Evolutionary conservation across 441 rosid species (phyloP).

Genomic region (Mallotus japonicus): DNA sequence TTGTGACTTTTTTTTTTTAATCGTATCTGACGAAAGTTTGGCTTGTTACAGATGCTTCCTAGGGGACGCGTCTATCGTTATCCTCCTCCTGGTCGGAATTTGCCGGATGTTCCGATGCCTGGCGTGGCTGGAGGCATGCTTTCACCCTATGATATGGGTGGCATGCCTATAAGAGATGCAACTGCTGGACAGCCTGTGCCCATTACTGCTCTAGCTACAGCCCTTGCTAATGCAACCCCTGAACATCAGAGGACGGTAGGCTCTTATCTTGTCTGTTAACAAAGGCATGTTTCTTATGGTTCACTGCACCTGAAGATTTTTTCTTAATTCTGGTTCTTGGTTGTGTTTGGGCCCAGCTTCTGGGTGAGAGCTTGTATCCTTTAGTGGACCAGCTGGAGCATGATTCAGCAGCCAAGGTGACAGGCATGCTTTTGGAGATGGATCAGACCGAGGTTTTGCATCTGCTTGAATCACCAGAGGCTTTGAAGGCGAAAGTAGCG

Average conservation of each 20-base stretch:
- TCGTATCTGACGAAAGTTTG: not conserved
- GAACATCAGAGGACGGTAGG: conserved; percentile 81
- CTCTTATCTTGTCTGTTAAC: not conserved
- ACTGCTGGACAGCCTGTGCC: conserved; percentile 59
- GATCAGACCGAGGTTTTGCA: conserved; percentile 90
- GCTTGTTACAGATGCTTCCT: conserved; percentile 47
- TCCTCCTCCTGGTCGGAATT: conserved; percentile 64
- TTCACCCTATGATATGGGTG: conserved; percentile 47
- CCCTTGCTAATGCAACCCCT: conserved; percentile 76
- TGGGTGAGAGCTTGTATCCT: conserved; percentile 83
- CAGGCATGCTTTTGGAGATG: conserved; percentile 95
- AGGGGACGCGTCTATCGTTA: conserved; percentile 69
- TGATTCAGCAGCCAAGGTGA: conserved; percentile 81
- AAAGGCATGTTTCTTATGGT: not conserved
- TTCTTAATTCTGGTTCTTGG: not conserved
- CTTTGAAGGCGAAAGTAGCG: conserved; percentile 71
- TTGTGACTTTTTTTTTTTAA: not conserved
- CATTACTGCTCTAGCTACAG: conserved; percentile 65
- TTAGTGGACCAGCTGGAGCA: conserved; percentile 79
- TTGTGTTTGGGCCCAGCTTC: conserved; percentile 36
- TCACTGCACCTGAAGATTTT: not conserved
- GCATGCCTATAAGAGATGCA: conserved; percentile 35
- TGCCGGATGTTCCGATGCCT: conserved; percentile 43
- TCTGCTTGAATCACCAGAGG: conserved; percentile 83
- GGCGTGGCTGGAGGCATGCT: conserved; percentile 50